Base-by-base conservation (phyloP, 257 asterid species). In the Catharanthus roseus region DNA sequence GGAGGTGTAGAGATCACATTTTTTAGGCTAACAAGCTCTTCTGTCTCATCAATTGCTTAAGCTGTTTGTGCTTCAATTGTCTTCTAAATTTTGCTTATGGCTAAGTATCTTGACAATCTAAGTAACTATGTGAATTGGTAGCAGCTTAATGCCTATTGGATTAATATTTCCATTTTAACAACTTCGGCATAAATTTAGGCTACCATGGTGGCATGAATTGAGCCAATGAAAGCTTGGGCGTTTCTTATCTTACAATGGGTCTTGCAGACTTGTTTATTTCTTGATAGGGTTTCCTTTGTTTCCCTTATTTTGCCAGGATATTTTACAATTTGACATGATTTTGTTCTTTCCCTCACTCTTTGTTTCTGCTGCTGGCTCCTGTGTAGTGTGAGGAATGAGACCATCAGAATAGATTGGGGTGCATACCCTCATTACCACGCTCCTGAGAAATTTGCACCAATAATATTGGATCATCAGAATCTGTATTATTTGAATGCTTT, bases 391-490 rank as follows among this genome's bases (percentile, higher is more conserved):
- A 89, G 99, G 84, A 83, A 56, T 75, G 90, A 91, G 76, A 95
- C 96, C 3, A 64, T 87, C 77, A 88, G 39, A 77, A 86, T 91
- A 74, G 41, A 91, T 82, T 95, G 99, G 99, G 93, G 76, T 67
- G 99, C 99, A 28, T 95, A 95, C 79, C 99, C 99, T 55, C 96
- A 82, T 75, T 95, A 85, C 81, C 83, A 88, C 1, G 93, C 99
- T 12, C 99, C 97, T 0, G 99, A 95, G 88, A 70, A 34, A 60
- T 95, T 74, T 41, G 97, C 97, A 13, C 93, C 97, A 3, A 80
- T 89, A 33, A 83, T 89, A 28, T 83, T 95, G 82, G 99, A 95
- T 50, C 75, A 64, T 28, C 80, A 74, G 53, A 89, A 95, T 80
- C 86, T 95, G 28, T 95, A 95, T 90, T 95, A 95, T 74, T 83